Base-by-base conservation (phyloP, 2,329 filamentous ascomycete species). In the Xylariaceae sp. region DNA sequence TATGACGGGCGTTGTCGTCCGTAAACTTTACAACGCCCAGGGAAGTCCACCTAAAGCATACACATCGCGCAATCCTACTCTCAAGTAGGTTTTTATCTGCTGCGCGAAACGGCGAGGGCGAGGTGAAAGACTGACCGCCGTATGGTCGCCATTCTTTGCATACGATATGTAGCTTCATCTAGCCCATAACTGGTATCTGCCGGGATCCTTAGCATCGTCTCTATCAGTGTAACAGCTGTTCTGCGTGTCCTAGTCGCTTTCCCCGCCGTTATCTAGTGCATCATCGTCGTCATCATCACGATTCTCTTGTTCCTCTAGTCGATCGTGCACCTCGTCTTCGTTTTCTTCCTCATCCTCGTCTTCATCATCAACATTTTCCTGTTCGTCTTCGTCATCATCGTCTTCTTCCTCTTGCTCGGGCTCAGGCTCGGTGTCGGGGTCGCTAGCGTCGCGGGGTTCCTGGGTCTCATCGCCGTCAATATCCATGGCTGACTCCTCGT, bases 201-300 rank as follows among this genome's bases (percentile, higher is more conserved):
- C n/a, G n/a, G n/a, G n/a, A n/a, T n/a, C n/a, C n/a, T n/a, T n/a
- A n/a, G n/a, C n/a, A 11, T 23, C 35, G 35, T 39, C 35, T 18
- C 35, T n/a, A n/a, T 20, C 11, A 3, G 33, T 29, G 6, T 26
- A 35, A 43, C 10, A 21, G 24, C 5, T 18, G 11, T n/a, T 33
- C 10, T 20, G 30, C 21, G 16, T n/a, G 13, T 43, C 2, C 50
- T 64, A 84, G 50, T 84, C 82, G 62, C 82, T 85, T 57, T 86
- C 83, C 45, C 82, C 79, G 9, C 81, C 83, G 64, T 78, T 74
- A 60, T 86, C 84, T 53, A 87, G 69, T 10, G 83, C 85, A 59
- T 88, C 86, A 4, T 56, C 53, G 24, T 59, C 57, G 3, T 59
- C 53, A 1, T 54, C 48, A 3, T 55, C 46, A 9, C 21, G 54